Base-by-base conservation (phyloP, 495 filamentous ascomycete genomes). In the Lasiosphaeria ovina region DNA sequence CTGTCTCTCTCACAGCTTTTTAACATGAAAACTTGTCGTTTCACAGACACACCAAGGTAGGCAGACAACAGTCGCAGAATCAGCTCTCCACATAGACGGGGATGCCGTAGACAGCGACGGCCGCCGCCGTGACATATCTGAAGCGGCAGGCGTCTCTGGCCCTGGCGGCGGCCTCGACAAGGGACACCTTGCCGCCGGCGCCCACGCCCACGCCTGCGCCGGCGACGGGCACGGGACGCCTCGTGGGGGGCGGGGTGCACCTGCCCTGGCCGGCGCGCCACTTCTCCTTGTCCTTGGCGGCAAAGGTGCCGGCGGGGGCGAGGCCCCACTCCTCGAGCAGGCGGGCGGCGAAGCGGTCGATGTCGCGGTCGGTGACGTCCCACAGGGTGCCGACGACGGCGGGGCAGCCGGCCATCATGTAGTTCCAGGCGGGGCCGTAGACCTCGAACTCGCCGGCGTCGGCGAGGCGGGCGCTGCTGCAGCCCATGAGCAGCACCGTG, bases 331-430 rank as follows among this genome's bases (percentile, higher is more conserved):
- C 82, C 69, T 93, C 87, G 53, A 96, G 87, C 3, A 88, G 76
- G 14, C 82, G 76, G 31, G 84, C 84, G 0, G 91, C 87, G 69
- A 97, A 96, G 40, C 92, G 87, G 77, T 98, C 94, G 66, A 96
- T 94, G 70, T 98, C 94, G 63, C 89, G 88, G 66, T 98, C 94
- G 11, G 95, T 98, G 24, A 98, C 94, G 73, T 98, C 94, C 94
- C 94, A 98, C 40, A 98, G 78, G 4, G 90, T 96, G 24, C 89
- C 93, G 0, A 97, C 85, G 16, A 97, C 80, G 9, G 93, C 91
- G 3, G 90, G 87, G 55, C 81, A 84, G 6, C 93, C 93, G 0
- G 91, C 91, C 40, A 92, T 83, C 73, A 98, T 84, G 74, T 97
- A 98, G 61, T 90, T 90, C 73, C 92, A 84, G n/a, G 90, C 88